Base-by-base conservation (phyloP, 179 eudicot species). In the Silene noctiflora region DNA sequence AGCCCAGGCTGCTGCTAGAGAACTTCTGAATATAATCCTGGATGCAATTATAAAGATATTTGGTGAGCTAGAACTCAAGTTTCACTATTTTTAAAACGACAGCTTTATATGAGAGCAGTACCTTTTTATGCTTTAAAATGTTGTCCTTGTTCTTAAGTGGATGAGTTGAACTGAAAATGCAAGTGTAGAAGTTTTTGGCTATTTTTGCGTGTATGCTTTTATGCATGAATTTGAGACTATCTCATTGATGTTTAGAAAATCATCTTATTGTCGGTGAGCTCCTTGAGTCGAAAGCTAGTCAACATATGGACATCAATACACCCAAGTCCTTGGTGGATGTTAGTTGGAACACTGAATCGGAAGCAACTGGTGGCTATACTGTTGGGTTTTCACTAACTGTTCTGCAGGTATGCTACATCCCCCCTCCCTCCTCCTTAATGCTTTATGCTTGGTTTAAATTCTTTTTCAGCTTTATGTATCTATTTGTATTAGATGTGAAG, bases 211-310 rank as follows among this genome's bases (percentile, higher is more conserved):
- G 59, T 61, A 64, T 59, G 27, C 58, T 48, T 69, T 44, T 19
- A 16, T 25, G 16, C 42, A 17, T 65, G 75, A 83, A 56, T 20
- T 31, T 62, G 71, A 58, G 68, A 72, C 17, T 53, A 64, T 69
- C 35, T 29, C 67, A 11, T 76, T 72, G 29, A 53, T 85, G 73
- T 74, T 76, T 85, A 95, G 99, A 92, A 81, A 95, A 95, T 84
- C 99, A 95, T 84, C 93, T 95, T 61, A 84, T 91, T 82, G 88
- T 92, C 74, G 99, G 99, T 53, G 94, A 95, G 88, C 90, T 92
- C 79, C 95, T 95, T 74, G 99, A 95, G 84, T 87, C 91, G 14
- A 95, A 91, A 82, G 85, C 89, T 81, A 84, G 86, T 66, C 96
- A 90, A 74, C 92, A 89, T 80, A 78, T 75, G 84, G 87, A 89